A percentile compares a stretch with the other conserved stretches of the same genome.
Conservation (phyloP, 2,329 filamentous ascomycete genomes). For the Epichloe sibirici region DNA sequence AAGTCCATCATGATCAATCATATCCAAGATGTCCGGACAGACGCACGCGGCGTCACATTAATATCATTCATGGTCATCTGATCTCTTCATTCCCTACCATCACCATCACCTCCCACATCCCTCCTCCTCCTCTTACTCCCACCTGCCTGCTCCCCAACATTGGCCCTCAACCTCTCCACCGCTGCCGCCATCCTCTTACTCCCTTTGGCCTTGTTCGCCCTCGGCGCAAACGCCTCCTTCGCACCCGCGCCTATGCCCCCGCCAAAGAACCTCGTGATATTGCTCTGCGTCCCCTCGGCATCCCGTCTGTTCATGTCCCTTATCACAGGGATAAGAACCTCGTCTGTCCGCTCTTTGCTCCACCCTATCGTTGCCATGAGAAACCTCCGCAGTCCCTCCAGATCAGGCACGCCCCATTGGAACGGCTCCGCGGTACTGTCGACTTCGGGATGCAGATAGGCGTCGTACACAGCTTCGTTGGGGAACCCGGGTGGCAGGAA, state of each 20-base stretch:
- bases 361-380: slow-evolving; percentile 90
- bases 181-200: slow-evolving; percentile 68
- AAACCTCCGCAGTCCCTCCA: slow-evolving; percentile 72
- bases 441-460: slow-evolving; percentile 79
- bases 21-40: too few species aligned
- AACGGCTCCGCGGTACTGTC: slow-evolving; percentile 68
- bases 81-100: slow-evolving; percentile 5
- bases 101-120: slow-evolving; percentile 6
- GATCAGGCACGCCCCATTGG: slow-evolving; percentile 90
- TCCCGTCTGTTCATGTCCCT: slow-evolving; percentile 86
- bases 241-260: slow-evolving; percentile 60
- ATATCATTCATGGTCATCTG: too few species aligned
- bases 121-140: slow-evolving; percentile 11
- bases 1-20: too few species aligned
- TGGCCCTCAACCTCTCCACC: slow-evolving; percentile 49
- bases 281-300: slow-evolving; percentile 83
- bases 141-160: slow-evolving; percentile 10
- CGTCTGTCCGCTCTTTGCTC: slow-evolving; percentile 83
- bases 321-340: slow-evolving; percentile 90
- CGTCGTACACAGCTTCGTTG: slow-evolving; percentile 61
- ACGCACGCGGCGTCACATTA: too few species aligned
- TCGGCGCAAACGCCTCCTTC: slow-evolving; percentile 56
- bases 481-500: slow-evolving; percentile 78
- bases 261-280: slow-evolving; percentile 87
- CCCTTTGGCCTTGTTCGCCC: slow-evolving; percentile 45